A percentile compares a stretch with the other conserved stretches of the same genome.
These are phyloP conservation scores for Vickermania ingenoplastis DNA, from an alignment of 208 protist species.

Conservation along the genomic window DNA sequence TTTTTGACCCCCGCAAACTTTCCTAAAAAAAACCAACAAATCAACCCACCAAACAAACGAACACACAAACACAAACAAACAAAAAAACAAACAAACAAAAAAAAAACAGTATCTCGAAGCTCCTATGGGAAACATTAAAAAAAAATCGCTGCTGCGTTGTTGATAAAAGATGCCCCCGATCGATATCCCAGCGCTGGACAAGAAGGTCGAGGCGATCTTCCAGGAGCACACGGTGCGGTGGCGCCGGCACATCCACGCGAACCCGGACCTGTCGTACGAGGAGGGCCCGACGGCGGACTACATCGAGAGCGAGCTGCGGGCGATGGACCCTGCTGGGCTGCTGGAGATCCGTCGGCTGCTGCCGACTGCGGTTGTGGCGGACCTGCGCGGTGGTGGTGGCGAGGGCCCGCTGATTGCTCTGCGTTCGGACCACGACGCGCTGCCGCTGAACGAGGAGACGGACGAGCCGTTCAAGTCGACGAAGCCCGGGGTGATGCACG, in stretches of 20 bases:
- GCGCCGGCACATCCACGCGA: conserved; percentile 49
- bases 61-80: too few relatives aligned
- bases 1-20: too few relatives aligned
- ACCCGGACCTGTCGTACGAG: conserved; percentile 32
- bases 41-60: too few relatives aligned
- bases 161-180: too few relatives aligned
- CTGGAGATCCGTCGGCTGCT: conserved; percentile 34
- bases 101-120: too few relatives aligned
- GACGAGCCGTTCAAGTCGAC: conserved; percentile 36
- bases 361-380: conserved; percentile 16
- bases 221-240: conserved; percentile 32
- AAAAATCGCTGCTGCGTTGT: too few relatives aligned
- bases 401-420: conserved; percentile 14
- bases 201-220: conserved; percentile 25
- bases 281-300: conserved; percentile 40
- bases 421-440: conserved; percentile 50
- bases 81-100: too few relatives aligned
- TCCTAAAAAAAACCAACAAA: too few relatives aligned
- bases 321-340: conserved; percentile 20
- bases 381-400: background rate
- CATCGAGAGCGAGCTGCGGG: conserved; percentile 18
- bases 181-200: conserved; percentile 1
- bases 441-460: conserved; percentile 40
- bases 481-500: conserved; percentile 41
- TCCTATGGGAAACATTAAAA: too few relatives aligned